Percentiles rank a stretch among this genome's conserved stretches.
Conservation (phyloP, 441 rosid genomes). For the Erodium chrysanthum region DNA sequence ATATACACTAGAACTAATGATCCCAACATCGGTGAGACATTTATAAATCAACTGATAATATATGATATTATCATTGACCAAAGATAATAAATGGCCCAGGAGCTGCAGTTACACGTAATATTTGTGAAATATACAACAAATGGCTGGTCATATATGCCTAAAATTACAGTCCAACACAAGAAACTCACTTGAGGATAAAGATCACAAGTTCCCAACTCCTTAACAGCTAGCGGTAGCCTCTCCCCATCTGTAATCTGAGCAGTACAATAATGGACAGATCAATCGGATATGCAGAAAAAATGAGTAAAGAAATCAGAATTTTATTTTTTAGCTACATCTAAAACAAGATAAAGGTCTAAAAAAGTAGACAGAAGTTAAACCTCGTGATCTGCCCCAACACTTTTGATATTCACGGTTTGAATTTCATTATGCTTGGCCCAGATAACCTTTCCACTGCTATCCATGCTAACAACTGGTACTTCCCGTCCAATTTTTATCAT, state of each 20-base stretch:
- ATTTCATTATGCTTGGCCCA: constrained; percentile 71
- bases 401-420: constrained; percentile 58
- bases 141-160: not conserved
- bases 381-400: constrained; percentile 87
- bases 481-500: constrained; percentile 97
- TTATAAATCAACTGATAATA: not conserved
- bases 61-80: not conserved
- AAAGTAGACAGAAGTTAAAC: constrained; percentile 24
- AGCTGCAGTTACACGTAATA: not conserved
- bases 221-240: constrained; percentile 89
- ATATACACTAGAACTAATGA: constrained; percentile 7
- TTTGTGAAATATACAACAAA: not conserved
- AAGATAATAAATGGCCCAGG: not conserved
- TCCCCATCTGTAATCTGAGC: constrained; percentile 88
- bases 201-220: constrained; percentile 96
- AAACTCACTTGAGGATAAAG: constrained; percentile 92
- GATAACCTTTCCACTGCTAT: constrained; percentile 88
- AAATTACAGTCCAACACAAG: constrained; percentile 12
- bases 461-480: constrained; percentile 98
- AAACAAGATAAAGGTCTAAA: not conserved
- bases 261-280: constrained; percentile 5
- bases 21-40: not conserved
- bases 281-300: not conserved
- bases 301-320: constrained; percentile 17
- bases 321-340: constrained; percentile 8